Percentiles rank a stretch among this genome's conserved stretches.
Evolutionary conservation across 495 filamentous ascomycete species (phyloP).

Genomic region (Neurospora intermedia): DNA sequence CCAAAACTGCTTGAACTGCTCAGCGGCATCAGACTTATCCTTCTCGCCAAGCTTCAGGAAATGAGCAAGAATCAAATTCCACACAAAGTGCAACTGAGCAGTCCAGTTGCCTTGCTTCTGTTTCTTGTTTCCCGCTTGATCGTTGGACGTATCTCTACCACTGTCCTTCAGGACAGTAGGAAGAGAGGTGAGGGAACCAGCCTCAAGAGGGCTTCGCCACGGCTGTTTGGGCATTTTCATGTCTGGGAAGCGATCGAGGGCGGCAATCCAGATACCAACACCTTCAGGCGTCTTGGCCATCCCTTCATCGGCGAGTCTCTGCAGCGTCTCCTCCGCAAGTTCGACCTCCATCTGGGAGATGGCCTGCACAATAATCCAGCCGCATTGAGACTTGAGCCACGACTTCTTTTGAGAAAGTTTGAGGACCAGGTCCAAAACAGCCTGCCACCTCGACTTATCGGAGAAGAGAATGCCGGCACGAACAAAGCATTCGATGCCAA

Average conservation of each 20-base stretch:
- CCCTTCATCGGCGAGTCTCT: constrained; percentile 49
- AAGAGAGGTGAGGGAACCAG: constrained; percentile 49
- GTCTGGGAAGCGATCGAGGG: constrained; percentile 50
- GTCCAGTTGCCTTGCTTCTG: constrained; percentile 54
- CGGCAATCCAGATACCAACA: constrained; percentile 74
- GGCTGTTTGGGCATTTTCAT: constrained; percentile 53
- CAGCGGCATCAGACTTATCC: constrained; percentile 12
- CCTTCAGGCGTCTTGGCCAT: constrained; percentile 73
- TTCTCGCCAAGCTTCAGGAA: constrained; percentile 29
- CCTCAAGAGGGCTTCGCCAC: constrained; percentile 69
- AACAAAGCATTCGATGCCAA: constrained; percentile 77
- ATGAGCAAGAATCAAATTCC: constrained; percentile 59
- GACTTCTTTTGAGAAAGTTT: constrained; percentile 54
- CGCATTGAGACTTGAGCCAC: constrained; percentile 84
- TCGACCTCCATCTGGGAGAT: constrained; percentile 37
- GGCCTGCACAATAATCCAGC: constrained; percentile 53
- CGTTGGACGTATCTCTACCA: constrained; percentile 40
- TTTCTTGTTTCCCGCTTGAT: constrained; percentile 32
- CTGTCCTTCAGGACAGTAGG: constrained; percentile 72
- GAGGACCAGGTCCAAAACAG: constrained; percentile 48
- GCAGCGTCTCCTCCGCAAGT: constrained; percentile 50
- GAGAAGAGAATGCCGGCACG: constrained; percentile 62
- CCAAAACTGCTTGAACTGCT: constrained; percentile 73
- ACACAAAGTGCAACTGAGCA: constrained; percentile 76
- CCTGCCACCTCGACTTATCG: constrained; percentile 47